Percentiles rank a stretch among this genome's conserved stretches.
Conservation (phyloP, 495 filamentous ascomycete genomes). For the Parmelia sp. region DNA sequence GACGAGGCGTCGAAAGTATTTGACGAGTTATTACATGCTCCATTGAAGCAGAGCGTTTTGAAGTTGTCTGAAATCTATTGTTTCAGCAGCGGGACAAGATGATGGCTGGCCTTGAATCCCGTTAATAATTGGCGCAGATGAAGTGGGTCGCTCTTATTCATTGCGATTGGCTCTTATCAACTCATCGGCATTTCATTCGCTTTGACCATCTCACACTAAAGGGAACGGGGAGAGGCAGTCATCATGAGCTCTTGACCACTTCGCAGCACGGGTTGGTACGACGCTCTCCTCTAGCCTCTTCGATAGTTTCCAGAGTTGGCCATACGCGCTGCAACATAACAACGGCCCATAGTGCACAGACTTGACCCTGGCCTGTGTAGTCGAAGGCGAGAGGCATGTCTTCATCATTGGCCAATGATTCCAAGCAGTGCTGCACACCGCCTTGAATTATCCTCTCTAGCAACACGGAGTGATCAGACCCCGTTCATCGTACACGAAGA, state of each 20-base stretch:
- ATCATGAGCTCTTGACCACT: not conserved
- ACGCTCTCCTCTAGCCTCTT: not conserved
- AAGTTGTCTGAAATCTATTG: not conserved
- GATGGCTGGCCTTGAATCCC: not conserved
- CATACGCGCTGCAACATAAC: not conserved
- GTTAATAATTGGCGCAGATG: not conserved
- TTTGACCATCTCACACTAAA: not conserved
- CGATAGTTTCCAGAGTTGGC: not conserved
- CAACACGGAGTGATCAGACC: not conserved
- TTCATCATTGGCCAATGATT: not conserved
- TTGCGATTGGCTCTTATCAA: not conserved
- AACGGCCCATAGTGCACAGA: not conserved
- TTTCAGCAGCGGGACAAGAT: not conserved
- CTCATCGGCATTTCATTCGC: not conserved
- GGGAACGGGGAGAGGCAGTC: not conserved
- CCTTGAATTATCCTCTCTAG: not conserved
- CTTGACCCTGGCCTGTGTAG: not conserved
- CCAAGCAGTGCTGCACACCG: not conserved
- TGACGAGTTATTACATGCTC: not conserved
- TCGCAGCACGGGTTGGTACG: not conserved
- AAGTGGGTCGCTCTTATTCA: not conserved
- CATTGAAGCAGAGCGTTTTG: not conserved
- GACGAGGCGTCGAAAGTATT: not conserved
- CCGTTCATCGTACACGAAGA: too few relatives aligned
- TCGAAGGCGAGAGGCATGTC: not conserved